These are phyloP conservation scores for Chaetoscypha palmicola DNA, from an alignment of 2,329 filamentous ascomycete species.

Conservation along the genomic window DNA sequence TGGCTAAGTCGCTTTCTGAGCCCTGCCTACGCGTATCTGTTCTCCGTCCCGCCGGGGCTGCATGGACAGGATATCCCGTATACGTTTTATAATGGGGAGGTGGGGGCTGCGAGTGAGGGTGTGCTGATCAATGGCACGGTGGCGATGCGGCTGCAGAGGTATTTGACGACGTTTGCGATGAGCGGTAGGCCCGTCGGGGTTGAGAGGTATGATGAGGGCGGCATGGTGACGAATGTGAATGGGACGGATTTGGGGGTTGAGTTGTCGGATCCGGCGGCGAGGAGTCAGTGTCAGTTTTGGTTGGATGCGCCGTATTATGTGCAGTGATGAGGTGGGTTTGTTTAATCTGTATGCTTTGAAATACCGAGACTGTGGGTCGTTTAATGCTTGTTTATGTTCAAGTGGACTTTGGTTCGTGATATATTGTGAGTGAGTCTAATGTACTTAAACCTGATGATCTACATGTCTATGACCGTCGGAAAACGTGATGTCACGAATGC, in stretches of 20 bases:
- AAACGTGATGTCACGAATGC: no score
- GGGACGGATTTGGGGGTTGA: not conserved
- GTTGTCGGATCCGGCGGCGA: not conserved
- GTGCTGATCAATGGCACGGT: constrained; percentile 13
- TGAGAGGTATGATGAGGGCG: not conserved
- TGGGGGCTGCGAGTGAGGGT: constrained; percentile 12
- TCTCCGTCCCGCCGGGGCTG: constrained; percentile 44
- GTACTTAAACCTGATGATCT: no score
- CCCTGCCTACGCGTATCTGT: constrained; percentile 43
- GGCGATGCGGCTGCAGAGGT: constrained; percentile 32
- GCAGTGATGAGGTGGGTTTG: no score
- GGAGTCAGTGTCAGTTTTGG: not conserved
- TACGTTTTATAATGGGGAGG: constrained; percentile 41
- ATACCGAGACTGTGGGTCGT: no score
- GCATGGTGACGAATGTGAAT: not conserved
- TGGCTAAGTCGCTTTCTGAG: constrained; percentile 40
- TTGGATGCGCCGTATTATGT: not conserved
- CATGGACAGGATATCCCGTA: constrained; percentile 46
- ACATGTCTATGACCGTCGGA: no score
- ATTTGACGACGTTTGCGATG: constrained; percentile 32
- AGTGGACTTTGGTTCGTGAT: no score
- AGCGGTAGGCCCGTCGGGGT: constrained; percentile 29
- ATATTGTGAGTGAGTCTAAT: no score
- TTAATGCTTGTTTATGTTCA: no score
- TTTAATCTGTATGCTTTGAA: no score